Base-by-base conservation (phyloP, 1,139 yeast species). In the Nakaseomyces nivariensis region DNA sequence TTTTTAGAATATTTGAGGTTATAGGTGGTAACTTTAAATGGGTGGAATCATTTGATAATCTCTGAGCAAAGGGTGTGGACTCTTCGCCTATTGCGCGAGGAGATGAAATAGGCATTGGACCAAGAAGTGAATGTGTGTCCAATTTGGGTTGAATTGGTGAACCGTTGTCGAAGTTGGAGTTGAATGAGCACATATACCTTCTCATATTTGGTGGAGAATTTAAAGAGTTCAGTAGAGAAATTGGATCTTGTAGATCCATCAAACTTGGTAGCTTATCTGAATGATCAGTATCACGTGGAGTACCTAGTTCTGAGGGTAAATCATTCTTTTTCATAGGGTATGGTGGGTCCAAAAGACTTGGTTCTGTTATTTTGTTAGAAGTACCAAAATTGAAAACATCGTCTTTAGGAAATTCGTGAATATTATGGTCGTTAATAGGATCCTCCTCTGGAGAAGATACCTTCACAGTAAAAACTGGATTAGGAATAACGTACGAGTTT, bases 151-250 rank as follows among this genome's bases (percentile, higher is more conserved):
- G 50, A 42, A 43, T 45, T 4, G 67, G 67, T 5, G 67, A 63
- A 27, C 55, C 48, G 38, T 59, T 61, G 13, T 61, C 67, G 46
- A 64, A 63, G 48, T 61, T 63, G 5, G 68, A 62, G 48, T 64
- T 64, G 51, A 64, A 64, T 6, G 68, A 64, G 43, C 66, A 60
- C 11, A 64, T 57, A 46, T 63, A 64, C 46, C 58, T 60, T 45
- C 61, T 59, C 36, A 56, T 52, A 47, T 56, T 56, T 29, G 51
- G 56, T 8, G 61, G 60, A 1, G 63, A 58, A 22, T 50, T 50
- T 34, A 54, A 38, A 9, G 52, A 32, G 25, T 49, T 38, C 25
- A 41, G 27, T 5, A 29, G 24, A 4, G 44, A 27, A 13, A 46
- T 46, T 6, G 48, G 48, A 17, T 47, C 46, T 29, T 42, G 43